phyloP scores from a whole-genome alignment of 768 basidiomycete genomes.

The Mycena chlorophos region DNA sequence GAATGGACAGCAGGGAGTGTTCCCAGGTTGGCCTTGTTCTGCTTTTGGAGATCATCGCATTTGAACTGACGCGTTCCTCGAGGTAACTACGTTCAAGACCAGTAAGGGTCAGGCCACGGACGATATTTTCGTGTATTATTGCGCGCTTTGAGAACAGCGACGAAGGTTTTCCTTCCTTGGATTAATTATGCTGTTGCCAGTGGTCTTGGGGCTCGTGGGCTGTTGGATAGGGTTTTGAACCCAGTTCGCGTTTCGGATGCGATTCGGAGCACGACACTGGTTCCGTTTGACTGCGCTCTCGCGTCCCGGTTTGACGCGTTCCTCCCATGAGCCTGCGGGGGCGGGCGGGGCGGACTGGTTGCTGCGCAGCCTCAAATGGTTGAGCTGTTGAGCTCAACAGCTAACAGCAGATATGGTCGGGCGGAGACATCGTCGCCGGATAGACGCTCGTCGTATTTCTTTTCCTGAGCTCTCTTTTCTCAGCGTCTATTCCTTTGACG shows the following conservation, averaged over 20 bases:
- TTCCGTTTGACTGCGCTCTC: background rate
- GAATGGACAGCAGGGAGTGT: constrained; percentile 82
- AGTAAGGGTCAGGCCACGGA: constrained; percentile 24
- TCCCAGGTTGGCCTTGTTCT: constrained; percentile 64
- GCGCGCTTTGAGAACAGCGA: background rate
- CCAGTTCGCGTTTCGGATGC: background rate
- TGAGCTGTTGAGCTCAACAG: constrained; percentile 3
- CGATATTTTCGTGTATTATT: background rate
- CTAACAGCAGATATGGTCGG: no score
- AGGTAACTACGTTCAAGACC: constrained; percentile 74
- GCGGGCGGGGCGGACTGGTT: background rate
- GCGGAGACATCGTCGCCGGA: no score
- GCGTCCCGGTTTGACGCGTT: background rate
- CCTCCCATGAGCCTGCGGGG: background rate
- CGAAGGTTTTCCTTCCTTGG: background rate
- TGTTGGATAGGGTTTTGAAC: background rate
- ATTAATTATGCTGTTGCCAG: background rate
- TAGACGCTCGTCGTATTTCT: no score
- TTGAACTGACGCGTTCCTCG: constrained; percentile 6
- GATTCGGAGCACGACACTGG: background rate
- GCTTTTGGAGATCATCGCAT: background rate
- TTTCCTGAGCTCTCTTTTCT: no score
- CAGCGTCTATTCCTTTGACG: no score
- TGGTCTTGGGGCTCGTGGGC: background rate
- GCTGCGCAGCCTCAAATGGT: background rate